Base-by-base conservation (phyloP, 1,139 yeast genomes). In the Petasospora fabianii region DNA sequence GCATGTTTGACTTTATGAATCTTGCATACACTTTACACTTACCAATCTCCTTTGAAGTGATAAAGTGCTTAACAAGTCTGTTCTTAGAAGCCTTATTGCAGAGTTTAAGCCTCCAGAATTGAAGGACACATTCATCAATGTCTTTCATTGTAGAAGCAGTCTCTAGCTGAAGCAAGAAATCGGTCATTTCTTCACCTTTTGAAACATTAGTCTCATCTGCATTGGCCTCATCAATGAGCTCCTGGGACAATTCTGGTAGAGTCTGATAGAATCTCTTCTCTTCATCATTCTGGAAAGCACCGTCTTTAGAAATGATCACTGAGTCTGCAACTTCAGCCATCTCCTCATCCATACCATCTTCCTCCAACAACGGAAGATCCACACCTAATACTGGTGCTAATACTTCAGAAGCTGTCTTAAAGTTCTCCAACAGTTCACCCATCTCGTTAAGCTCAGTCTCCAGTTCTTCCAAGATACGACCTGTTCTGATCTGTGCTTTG, bases 61-160 rank as follows among this genome's bases (percentile, higher is more conserved):
- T 64, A 43, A 85, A 73, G 52, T 77, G 77, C 42, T 70, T 73
- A 41, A 77, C 54, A 5, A 88, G 57, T 49, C 87, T 65, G 44
- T 79, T 74, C 35, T 73, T 73, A 1, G 95, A 80, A 0, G 95
- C 90, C 56, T 83, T 85, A 54, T 84, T 85, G 54, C 82, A 76
- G 26, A 86, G 63, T 6, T 66, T 62, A 15, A 61, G 51, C 9
- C 55, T 50, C 66, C 83, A 73, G 56, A 79, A 86, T n/a, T 70
- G 71, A 5, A 61, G 48, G 0, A 78, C 80, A n/a, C 79, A 59
- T 10, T 65, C 61, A 49, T 84, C 90, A 26, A 84, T 66, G 13
- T 69, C 74, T 27, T 73, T 71, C 10, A 73, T 73, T 1, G 71
- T 62, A 3, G 62, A 60, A 0, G 71, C 68, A 3, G 58, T 57